phyloP scores from a whole-genome alignment of 345 rosid species.

The Arabis hirsuta region DNA sequence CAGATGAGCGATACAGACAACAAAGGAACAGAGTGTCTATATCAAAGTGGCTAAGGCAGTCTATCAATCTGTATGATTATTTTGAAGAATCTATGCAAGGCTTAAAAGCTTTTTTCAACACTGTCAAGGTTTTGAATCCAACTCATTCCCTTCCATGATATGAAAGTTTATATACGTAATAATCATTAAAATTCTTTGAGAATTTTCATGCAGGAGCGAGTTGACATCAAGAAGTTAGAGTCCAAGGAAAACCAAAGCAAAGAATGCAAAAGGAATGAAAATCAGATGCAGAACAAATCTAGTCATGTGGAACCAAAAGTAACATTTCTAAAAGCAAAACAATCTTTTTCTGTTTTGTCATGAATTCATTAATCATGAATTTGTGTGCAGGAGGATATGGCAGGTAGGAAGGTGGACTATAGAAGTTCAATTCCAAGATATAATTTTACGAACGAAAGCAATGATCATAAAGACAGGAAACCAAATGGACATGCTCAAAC shows the following conservation, averaged over 20 bases:
- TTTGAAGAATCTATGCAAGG: constrained; percentile 67
- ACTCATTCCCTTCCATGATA: constrained; percentile 20
- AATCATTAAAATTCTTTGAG: constrained; percentile 11
- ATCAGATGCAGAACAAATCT: constrained; percentile 43
- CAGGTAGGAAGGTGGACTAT: constrained; percentile 50
- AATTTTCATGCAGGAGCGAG: constrained; percentile 39
- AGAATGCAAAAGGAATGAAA: constrained; percentile 38
- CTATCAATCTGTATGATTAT: constrained; percentile 61
- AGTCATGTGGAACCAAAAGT: constrained; percentile 43
- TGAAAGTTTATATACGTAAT: constrained; percentile 15
- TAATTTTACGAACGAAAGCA: constrained; percentile 38
- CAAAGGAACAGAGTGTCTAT: constrained; percentile 70
- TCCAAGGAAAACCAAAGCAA: constrained; percentile 33
- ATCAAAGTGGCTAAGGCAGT: constrained; percentile 93
- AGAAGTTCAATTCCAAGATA: constrained; percentile 39
- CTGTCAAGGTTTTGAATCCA: constrained; percentile 62
- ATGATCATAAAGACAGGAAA: constrained; percentile 41
- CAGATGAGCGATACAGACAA: constrained; percentile 86
- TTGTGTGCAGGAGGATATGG: constrained; percentile 63
- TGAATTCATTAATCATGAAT: constrained; percentile 40
- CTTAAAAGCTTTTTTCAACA: constrained; percentile 70
- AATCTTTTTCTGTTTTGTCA: neutral
- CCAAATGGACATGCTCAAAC: constrained; percentile 33
- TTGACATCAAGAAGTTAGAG: constrained; percentile 31
- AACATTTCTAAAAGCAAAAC: constrained; percentile 27